A percentile compares a stretch with the other conserved stretches of the same genome.
phyloP scores from a whole-genome alignment of 2,329 filamentous ascomycete genomes.

The Ophiobolus disseminans region DNA sequence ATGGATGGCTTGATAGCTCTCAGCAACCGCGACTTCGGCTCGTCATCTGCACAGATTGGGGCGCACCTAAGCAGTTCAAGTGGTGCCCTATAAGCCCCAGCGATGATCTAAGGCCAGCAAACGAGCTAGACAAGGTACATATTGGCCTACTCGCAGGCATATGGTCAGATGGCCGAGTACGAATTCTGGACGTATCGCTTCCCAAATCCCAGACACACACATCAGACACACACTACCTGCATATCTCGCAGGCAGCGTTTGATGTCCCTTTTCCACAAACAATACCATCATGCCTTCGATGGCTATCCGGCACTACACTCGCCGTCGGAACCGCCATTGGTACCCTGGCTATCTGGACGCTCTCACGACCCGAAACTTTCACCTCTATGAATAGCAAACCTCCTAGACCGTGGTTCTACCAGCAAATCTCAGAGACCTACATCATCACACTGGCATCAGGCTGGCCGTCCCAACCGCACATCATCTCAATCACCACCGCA shows the following conservation, averaged over 20 bases:
- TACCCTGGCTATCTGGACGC: conserved; percentile 62
- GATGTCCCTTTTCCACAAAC: conserved; percentile 59
- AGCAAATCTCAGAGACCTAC: conserved; percentile 55
- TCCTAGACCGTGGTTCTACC: conserved; percentile 53
- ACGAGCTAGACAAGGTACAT: conserved; percentile 37
- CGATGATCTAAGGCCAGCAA: conserved; percentile 22
- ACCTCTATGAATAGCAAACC: not conserved
- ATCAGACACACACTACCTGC: conserved; percentile 42
- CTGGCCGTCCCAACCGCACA: conserved; percentile 62
- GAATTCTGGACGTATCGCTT: conserved; percentile 60
- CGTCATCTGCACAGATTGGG: conserved; percentile 65
- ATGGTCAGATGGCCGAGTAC: conserved; percentile 64
- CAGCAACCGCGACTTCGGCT: conserved; percentile 55
- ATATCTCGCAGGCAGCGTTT: conserved; percentile 58
- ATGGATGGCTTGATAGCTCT: conserved; percentile 53
- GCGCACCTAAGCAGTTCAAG: conserved; percentile 60
- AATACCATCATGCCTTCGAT: conserved; percentile 63
- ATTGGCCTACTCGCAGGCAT: conserved; percentile 64
- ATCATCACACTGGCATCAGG: conserved; percentile 57
- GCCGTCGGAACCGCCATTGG: conserved; percentile 65
- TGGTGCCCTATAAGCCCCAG: conserved; percentile 61
- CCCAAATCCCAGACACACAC: conserved; percentile 12
- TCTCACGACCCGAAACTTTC: conserved; percentile 47
- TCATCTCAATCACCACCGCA: conserved; percentile 61
- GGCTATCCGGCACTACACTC: conserved; percentile 63